Evolutionary conservation across 345 rosid species (phyloP).

Genomic region (Trapa incisa): DNA sequence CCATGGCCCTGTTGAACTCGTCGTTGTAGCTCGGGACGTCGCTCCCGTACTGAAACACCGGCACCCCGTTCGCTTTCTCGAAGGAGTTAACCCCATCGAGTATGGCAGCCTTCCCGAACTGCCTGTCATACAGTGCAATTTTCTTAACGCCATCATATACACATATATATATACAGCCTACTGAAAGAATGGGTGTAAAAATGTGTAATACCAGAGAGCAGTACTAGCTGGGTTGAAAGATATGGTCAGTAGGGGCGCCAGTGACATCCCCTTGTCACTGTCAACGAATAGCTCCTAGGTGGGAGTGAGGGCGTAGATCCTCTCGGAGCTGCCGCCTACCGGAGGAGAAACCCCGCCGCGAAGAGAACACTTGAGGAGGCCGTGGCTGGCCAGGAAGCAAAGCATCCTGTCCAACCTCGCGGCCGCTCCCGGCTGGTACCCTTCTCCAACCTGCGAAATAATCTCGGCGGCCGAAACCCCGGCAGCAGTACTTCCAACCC

Average conservation of each 20-base stretch:
- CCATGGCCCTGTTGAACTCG: conserved; percentile 10
- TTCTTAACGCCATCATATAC: no score
- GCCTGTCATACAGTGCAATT: conserved; percentile 8
- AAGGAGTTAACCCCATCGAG: conserved; percentile 13
- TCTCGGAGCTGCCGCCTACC: neutral
- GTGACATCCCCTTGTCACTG: conserved; percentile 5
- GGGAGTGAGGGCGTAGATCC: conserved; percentile 6
- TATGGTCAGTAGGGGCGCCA: no score
- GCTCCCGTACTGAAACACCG: conserved; percentile 5
- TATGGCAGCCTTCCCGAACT: conserved; percentile 11
- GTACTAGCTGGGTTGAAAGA: conserved; percentile 1
- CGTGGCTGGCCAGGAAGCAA: no score
- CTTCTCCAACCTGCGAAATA: no score
- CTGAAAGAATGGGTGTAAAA: conserved; percentile 9
- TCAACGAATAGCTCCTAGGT: conserved; percentile 3
- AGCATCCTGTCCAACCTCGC: no score
- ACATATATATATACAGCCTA: neutral
- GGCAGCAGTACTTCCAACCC: no score
- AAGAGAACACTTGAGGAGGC: no score
- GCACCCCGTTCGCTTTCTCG: conserved; percentile 13
- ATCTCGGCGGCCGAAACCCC: no score
- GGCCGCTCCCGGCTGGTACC: no score
- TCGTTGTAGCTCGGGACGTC: conserved; percentile 2
- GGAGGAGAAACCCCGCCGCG: no score
- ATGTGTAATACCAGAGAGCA: no score